Evolutionary conservation across 768 basidiomycete species (phyloP).

Genomic region (Boletus subcaerulescens): DNA sequence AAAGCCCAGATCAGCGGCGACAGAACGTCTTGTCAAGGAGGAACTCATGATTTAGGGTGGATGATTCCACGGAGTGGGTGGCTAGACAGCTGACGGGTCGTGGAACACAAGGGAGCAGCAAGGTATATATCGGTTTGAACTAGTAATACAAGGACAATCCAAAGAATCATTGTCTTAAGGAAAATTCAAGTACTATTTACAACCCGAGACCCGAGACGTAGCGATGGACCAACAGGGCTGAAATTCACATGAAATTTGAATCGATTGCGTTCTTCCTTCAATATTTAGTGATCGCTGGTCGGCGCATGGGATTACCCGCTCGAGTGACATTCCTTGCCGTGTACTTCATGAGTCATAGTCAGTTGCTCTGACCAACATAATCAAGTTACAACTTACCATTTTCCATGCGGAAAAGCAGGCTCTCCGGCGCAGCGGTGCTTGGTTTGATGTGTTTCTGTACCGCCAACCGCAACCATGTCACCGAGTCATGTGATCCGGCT

Average conservation of each 20-base stretch:
- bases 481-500: not conserved
- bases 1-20: slow-evolving; percentile 1
- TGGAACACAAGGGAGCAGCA: too few species aligned
- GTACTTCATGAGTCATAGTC: not conserved
- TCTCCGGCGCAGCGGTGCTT: not conserved
- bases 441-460: not conserved
- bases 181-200: too few species aligned
- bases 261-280: not conserved
- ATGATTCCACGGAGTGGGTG: too few species aligned
- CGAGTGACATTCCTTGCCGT: not conserved
- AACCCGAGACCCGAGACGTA: too few species aligned
- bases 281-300: not conserved
- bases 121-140: too few species aligned
- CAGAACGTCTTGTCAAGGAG: not conserved
- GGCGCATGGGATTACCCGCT: not conserved
- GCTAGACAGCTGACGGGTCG: too few species aligned
- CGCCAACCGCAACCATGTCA: not conserved
- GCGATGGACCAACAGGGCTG: too few species aligned
- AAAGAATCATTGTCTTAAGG: too few species aligned
- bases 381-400: not conserved
- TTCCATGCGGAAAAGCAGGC: slow-evolving; percentile 12
- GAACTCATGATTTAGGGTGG: not conserved
- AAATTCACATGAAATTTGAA: too few species aligned
- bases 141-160: too few species aligned
- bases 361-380: not conserved